These are phyloP conservation scores for Verticillium dahliae DNA, from an alignment of 2,329 filamentous ascomycete species.

Conservation along the genomic window DNA sequence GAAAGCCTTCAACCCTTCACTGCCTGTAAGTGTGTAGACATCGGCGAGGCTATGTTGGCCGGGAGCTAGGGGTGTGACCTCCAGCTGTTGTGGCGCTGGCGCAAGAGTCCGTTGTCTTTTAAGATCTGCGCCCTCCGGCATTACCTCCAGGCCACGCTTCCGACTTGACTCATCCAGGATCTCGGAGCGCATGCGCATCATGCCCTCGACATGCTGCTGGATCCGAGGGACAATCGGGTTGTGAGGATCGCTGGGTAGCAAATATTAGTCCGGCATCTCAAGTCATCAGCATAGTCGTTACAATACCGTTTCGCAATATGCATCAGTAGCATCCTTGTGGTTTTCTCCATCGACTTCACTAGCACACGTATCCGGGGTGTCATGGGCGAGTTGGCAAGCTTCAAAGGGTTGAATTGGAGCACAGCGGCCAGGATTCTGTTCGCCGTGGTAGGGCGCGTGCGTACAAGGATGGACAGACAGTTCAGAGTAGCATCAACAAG, in stretches of 20 bases:
- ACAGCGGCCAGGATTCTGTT: slow-evolving; percentile 82
- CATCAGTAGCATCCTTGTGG: slow-evolving; percentile 73
- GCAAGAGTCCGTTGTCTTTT: slow-evolving; percentile 72
- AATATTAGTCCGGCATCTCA: slow-evolving; percentile 13
- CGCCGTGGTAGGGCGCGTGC: slow-evolving; percentile 71
- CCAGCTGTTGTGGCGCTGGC: slow-evolving; percentile 32
- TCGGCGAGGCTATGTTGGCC: slow-evolving; percentile 76
- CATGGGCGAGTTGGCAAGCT: slow-evolving; percentile 68
- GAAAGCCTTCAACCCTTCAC: slow-evolving; percentile 68
- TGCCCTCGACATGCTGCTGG: slow-evolving; percentile 78
- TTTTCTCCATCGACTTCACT: slow-evolving; percentile 92
- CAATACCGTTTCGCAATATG: slow-evolving; percentile 72
- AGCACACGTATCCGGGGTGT: slow-evolving; percentile 75
- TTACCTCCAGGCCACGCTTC: slow-evolving; percentile 67
- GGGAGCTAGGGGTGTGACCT: slow-evolving; percentile 64
- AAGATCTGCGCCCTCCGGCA: slow-evolving; percentile 68
- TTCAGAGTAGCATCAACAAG: slow-evolving; percentile 90
- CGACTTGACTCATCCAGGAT: slow-evolving; percentile 71
- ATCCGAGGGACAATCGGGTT: slow-evolving; percentile 71
- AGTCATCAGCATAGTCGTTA: neutral
- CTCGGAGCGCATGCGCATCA: slow-evolving; percentile 71
- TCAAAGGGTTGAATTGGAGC: slow-evolving; percentile 86
- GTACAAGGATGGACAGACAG: slow-evolving; percentile 74
- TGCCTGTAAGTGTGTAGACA: slow-evolving; percentile 77
- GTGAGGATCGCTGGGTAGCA: slow-evolving; percentile 61